Evolutionary conservation across 768 basidiomycete species (phyloP), one percentile per base, ranked within the genome.

Genomic region (Sistotremastrum niveocremeum): DNA sequence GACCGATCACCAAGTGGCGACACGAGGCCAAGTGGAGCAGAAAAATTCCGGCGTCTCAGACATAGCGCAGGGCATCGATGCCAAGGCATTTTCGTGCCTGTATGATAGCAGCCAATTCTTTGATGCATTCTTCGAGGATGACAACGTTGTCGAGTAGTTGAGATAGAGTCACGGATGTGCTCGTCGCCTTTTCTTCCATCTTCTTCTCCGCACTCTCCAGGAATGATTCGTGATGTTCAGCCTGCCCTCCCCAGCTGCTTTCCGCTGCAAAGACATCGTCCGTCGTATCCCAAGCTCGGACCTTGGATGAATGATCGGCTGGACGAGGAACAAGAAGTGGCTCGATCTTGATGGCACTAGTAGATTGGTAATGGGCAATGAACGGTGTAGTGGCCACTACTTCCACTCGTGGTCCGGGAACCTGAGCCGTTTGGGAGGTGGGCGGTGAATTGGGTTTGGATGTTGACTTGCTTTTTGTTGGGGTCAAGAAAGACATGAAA

Each of bases 91-190:
- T 68, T 48, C 89, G 69, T 10, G 85, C 87, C 62, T 87, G 81
- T 44, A 91, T 75, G 52, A 90, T 81, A 9, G 87, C 85, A 9
- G 79, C 78, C 34, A 91, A 66, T 61, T 98, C 94, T 65, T 97
- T 97, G 57, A 97, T 83, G 50, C 81, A 84, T 62, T 97, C 94
- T 62, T 97, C 94, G 51, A 98, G 59, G 37, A 97, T 80, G 32
- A 98, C 90, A 32, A 93, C 83, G 57, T 97, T 97, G 59, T 97
- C 94, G 60, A 97, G 65, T 46, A 97, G 60, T 51, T 75, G 79
- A 39, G 87, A 90, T 44, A 98, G 67, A 6, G 84, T 88, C 30
- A 93, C 72, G 12, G 61, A 69, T 10, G 62, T 59, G 9, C 58
- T 46, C 33, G 60, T 65, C 42, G 57, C 53, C 42, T 38, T 43